Base-by-base conservation (phyloP, 202 grass and related monocot genomes). In the Schoenoplectus triqueter region DNA sequence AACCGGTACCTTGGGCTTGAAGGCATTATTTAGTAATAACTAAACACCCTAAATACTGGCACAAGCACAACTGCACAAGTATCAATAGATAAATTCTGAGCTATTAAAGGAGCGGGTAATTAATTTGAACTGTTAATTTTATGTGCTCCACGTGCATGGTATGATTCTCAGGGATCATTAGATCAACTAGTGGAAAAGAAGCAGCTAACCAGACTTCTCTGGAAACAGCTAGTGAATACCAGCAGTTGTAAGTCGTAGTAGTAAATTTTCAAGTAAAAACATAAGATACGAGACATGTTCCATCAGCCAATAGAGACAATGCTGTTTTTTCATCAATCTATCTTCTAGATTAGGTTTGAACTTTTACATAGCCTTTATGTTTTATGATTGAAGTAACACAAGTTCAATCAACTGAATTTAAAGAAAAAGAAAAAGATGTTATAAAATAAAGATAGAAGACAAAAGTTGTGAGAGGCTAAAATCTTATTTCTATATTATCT, bases 361-460 rank as follows among this genome's bases (percentile, higher is more conserved):
- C 14, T 79, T 78, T 62, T 18, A 44, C 31, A 62, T 79, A 61
- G 54, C 75, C 54, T 79, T 61, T 61, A 42, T 60, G 7, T 42
- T 78, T 13, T 79, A 42, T 40, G 54, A 79, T 79, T 61, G 13
- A 55, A 78, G 50, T 60, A 78, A 61, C 15, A 78, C 17, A 78
- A 61, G 54, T 78, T 14, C 54, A 78, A 78, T 78, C 14, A 15
- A 17, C 31, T 78, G 50, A 41, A 31, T 31, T 31, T n/a, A n/a
- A n/a, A n/a, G n/a, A n/a, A n/a, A n/a, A n/a, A n/a, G n/a, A n/a
- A n/a, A n/a, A n/a, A n/a, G n/a, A n/a, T n/a, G n/a, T n/a, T n/a
- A n/a, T n/a, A n/a, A n/a, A n/a, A n/a, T n/a, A n/a, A n/a, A n/a
- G n/a, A n/a, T n/a, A n/a, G n/a, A n/a, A n/a, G n/a, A n/a, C n/a